phyloP scores from a whole-genome alignment of 106 monocot genomes.

The Acanthochlamys bracteata region DNA sequence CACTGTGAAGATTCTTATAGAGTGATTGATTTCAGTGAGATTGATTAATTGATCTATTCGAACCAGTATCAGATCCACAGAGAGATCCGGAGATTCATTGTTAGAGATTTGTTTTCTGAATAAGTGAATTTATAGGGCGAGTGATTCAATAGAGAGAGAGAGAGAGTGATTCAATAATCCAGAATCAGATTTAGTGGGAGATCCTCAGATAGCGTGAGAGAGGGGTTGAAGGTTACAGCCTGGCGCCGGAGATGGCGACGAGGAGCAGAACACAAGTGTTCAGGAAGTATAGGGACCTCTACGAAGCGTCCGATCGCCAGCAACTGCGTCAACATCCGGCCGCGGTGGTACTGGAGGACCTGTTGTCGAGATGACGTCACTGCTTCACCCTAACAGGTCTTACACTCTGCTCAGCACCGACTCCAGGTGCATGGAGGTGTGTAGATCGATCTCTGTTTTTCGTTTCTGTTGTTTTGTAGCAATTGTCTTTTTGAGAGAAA shows the following conservation, averaged over 20 bases:
- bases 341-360: slow-evolving; percentile 13
- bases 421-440: slow-evolving; percentile 71
- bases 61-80: too few species aligned
- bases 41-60: too few species aligned
- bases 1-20: too few species aligned
- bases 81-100: too few species aligned
- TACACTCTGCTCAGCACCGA: slow-evolving; percentile 87
- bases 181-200: neutral
- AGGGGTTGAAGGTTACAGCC: neutral
- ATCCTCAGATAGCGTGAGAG: neutral
- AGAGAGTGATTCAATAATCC: neutral
- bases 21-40: too few species aligned
- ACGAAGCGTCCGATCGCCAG: slow-evolving; percentile 6
- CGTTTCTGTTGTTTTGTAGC: neutral
- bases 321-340: neutral
- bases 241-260: slow-evolving; percentile 1
- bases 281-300: slow-evolving; percentile 7
- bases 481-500: neutral
- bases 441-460: neutral
- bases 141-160: neutral
- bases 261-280: slow-evolving; percentile 5
- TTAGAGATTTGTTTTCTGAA: too few species aligned
- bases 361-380: slow-evolving; percentile 62
- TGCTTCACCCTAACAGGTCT: slow-evolving; percentile 51
- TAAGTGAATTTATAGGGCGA: too few species aligned